Conservation (phyloP, 2,329 filamentous ascomycete species). For the Triangularia verruculosa region DNA sequence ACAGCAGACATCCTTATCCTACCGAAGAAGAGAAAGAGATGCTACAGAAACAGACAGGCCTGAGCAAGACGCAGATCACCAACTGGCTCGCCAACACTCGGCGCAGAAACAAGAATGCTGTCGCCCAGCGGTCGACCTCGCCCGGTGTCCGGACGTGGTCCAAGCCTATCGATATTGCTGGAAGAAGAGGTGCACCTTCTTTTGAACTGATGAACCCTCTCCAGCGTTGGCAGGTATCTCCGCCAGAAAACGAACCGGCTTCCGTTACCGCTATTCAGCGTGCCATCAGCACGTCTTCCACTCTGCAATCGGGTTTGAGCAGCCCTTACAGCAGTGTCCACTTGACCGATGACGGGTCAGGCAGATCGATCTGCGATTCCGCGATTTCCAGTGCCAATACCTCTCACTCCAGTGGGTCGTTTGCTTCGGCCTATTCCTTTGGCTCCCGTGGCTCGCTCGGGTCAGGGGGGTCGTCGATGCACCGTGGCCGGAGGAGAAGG, state of each 20-base stretch:
- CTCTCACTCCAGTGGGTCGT: conserved; percentile 59
- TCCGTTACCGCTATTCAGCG: conserved; percentile 57
- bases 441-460: conserved; percentile 48
- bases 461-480: conserved; percentile 31
- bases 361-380: conserved; percentile 57
- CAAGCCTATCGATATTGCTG: conserved; percentile 71
- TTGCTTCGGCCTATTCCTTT: conserved; percentile 57
- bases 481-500: conserved; percentile 48
- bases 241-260: conserved; percentile 58
- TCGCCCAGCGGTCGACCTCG: conserved; percentile 64
- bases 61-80: conserved; percentile 79
- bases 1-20: conserved; percentile 81
- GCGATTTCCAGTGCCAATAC: conserved; percentile 60
- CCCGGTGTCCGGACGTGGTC: conserved; percentile 62
- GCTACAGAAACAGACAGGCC: conserved; percentile 72
- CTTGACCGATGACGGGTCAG: conserved; percentile 60
- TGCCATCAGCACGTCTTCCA: conserved; percentile 54
- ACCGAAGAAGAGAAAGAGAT: conserved; percentile 82
- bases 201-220: conserved; percentile 53
- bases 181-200: conserved; percentile 52
- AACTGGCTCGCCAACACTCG: conserved; percentile 93
- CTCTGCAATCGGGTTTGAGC: conserved; percentile 52
- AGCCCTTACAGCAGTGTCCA: conserved; percentile 54
- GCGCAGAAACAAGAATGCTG: conserved; percentile 70
- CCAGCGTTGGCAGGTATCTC: conserved; percentile 58